These are phyloP conservation scores for Lodderomyces oxycetoniae DNA, from an alignment of 1,139 yeast species.

Conservation along the genomic window DNA sequence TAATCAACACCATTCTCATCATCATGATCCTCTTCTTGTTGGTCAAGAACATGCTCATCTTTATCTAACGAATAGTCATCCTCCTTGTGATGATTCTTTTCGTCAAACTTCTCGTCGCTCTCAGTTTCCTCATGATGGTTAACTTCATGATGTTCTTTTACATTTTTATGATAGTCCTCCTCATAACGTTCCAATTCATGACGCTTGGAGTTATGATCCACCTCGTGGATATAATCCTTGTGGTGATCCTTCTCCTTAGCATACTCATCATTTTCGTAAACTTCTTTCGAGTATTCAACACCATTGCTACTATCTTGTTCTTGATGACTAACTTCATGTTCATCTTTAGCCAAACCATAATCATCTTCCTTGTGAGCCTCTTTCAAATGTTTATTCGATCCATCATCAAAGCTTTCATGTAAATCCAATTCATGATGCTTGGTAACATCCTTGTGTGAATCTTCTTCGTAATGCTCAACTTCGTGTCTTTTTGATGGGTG, in stretches of 20 bases:
- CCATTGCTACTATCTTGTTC: background rate
- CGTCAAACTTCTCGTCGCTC: constrained; percentile 1
- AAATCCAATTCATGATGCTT: constrained; percentile 3
- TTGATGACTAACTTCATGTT: background rate
- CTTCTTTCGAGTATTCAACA: background rate
- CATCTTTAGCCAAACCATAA: background rate
- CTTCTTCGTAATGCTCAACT: constrained; percentile 2
- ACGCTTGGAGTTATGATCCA: constrained; percentile 4
- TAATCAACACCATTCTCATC: background rate
- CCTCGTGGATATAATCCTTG: background rate
- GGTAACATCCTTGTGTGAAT: constrained; percentile 3
- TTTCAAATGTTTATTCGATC: background rate
- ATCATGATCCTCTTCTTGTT: constrained; percentile 2
- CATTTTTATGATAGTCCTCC: constrained; percentile 4
- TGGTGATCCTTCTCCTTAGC: background rate
- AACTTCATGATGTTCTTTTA: constrained; percentile 2
- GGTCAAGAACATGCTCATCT: background rate
- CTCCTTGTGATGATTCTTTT: constrained; percentile 3
- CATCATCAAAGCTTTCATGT: constrained; percentile 2
- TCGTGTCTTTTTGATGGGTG: constrained; percentile 5
- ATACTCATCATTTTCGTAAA: background rate
- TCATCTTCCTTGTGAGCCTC: background rate
- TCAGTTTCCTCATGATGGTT: constrained; percentile 3
- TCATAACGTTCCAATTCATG: constrained; percentile 4
- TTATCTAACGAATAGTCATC: background rate